phyloP scores from a whole-genome alignment of 1,284 basidiomycete species.

The Trametes versicolor region DNA sequence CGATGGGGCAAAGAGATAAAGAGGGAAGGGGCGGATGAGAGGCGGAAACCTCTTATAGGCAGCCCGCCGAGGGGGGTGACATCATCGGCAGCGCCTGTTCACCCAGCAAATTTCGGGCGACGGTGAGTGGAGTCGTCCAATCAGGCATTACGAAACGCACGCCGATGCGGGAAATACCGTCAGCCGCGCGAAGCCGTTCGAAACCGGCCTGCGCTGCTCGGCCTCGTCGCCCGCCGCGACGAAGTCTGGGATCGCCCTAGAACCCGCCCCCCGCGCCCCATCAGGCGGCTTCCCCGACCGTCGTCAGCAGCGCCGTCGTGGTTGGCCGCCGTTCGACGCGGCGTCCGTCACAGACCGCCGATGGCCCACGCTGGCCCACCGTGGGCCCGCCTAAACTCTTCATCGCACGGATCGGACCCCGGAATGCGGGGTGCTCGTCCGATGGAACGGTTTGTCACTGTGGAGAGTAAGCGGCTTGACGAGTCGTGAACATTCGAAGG shows the following conservation, averaged over 20 bases:
- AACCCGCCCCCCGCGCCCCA: constrained; percentile 11
- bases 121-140: constrained; percentile 21
- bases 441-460: neutral
- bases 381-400: neutral
- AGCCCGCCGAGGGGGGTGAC: constrained; percentile 26
- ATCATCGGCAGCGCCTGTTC: constrained; percentile 27
- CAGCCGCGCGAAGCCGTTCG: neutral
- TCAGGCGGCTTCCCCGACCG: neutral
- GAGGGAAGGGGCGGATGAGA: neutral
- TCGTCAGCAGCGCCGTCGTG: neutral
- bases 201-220: constrained; percentile 5
- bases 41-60: constrained; percentile 17
- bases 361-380: neutral
- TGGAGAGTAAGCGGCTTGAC: neutral
- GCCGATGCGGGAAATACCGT: constrained; percentile 13
- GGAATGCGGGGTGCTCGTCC: neutral
- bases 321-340: neutral
- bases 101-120: constrained; percentile 12
- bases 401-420: neutral
- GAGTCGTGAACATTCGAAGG: neutral
- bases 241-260: constrained; percentile 5
- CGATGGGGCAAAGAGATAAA: neutral
- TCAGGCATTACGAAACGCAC: neutral
- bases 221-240: constrained; percentile 5
- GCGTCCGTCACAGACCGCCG: neutral